Percentiles rank a stretch among this genome's conserved stretches.
phyloP scores from a whole-genome alignment of 495 filamentous ascomycete species.

The Aspergillus funiculosus region DNA sequence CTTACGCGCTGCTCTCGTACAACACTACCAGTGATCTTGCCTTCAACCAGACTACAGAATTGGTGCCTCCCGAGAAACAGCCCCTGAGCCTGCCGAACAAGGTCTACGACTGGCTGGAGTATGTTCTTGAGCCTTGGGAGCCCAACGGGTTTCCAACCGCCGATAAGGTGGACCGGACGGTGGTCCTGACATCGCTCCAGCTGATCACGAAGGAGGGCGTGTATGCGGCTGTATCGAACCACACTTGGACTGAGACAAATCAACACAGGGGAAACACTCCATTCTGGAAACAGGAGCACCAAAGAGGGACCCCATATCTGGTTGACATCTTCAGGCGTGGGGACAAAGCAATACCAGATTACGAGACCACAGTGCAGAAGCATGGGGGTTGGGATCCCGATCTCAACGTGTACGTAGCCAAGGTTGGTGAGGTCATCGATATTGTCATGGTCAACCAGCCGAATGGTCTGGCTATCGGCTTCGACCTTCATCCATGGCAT shows the following conservation, averaged over 20 bases:
- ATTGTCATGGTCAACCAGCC: background rate
- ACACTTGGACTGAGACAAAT: background rate
- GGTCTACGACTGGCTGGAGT: no score
- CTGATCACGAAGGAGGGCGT: background rate
- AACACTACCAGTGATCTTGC: no score
- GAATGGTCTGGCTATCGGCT: background rate
- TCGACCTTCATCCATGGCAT: background rate
- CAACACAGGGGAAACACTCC: background rate
- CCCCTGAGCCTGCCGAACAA: no score
- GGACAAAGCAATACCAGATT: background rate
- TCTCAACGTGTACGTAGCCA: background rate
- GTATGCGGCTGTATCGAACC: background rate
- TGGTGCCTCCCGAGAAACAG: no score
- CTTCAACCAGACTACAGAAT: no score
- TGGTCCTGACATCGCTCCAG: background rate
- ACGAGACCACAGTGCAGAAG: background rate
- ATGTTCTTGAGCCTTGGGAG: no score
- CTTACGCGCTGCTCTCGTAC: background rate
- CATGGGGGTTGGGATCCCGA: background rate
- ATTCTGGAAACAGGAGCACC: background rate
- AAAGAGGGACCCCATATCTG: background rate
- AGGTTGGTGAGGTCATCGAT: background rate
- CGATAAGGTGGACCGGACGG: background rate
- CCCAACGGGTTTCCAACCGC: background rate
- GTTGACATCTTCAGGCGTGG: background rate